Evolutionary conservation across 2,329 filamentous ascomycete genomes (phyloP).

Genomic region (Talaromyces sp.): DNA sequence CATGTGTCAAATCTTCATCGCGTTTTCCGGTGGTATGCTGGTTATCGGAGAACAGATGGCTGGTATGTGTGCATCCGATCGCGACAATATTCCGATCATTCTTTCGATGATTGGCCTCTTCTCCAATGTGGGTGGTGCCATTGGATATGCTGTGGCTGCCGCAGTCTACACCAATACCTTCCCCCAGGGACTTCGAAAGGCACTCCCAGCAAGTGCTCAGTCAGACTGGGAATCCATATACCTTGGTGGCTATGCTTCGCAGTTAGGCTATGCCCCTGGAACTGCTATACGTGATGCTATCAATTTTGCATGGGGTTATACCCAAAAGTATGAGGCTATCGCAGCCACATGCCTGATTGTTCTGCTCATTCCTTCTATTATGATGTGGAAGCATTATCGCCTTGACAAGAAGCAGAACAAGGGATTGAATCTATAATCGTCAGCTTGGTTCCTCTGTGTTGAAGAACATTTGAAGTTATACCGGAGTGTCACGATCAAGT

Average conservation of each 20-base stretch:
- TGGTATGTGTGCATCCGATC: conserved; percentile 58
- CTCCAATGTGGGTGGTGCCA: conserved; percentile 37
- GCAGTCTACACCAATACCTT: conserved; percentile 28
- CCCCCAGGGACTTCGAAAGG: conserved; percentile 12
- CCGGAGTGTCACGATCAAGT: no score
- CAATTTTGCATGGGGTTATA: conserved; percentile 38
- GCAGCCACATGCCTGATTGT: conserved; percentile 29
- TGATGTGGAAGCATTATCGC: conserved; percentile 31
- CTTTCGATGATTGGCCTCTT: conserved; percentile 40
- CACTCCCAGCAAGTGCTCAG: conserved; percentile 22
- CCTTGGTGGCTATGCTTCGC: conserved; percentile 27
- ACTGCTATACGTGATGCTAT: conserved; percentile 35
- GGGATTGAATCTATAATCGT: no score
- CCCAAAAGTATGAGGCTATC: conserved; percentile 33
- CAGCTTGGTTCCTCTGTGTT: no score
- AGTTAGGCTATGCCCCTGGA: conserved; percentile 34
- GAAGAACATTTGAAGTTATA: no score
- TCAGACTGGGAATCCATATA: conserved; percentile 25
- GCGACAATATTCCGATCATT: conserved; percentile 55
- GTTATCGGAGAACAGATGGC: conserved; percentile 61
- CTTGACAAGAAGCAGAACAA: conserved; percentile 36
- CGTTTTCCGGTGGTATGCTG: conserved; percentile 55
- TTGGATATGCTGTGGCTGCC: conserved; percentile 33
- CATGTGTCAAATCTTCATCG: conserved; percentile 60
- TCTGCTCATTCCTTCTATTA: conserved; percentile 28